Evolutionary conservation across 1,139 yeast species (phyloP).

Genomic region (Debaryomyces nepalensis): DNA sequence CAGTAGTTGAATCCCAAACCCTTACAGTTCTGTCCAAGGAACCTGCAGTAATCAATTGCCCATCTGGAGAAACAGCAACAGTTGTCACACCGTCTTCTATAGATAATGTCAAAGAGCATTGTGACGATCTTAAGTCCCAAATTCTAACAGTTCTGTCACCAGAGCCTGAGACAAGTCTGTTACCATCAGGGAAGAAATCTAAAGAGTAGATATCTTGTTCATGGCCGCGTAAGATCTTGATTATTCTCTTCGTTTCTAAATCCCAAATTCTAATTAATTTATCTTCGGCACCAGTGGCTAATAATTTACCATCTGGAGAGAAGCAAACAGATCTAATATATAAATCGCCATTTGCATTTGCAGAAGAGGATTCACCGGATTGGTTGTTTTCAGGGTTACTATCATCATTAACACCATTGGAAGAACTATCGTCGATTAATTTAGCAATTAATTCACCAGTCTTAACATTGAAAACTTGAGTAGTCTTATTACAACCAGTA

Average conservation of each 20-base stretch:
- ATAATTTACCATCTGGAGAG: constrained; percentile 92
- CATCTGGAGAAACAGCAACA: constrained; percentile 96
- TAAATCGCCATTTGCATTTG: constrained; percentile 72
- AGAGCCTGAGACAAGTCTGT: constrained; percentile 91
- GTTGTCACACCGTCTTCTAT: constrained; percentile 99
- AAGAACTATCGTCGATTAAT: constrained; percentile 77
- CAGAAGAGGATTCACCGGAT: constrained; percentile 28
- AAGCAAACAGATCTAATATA: constrained; percentile 95
- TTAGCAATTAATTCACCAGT: constrained; percentile 90
- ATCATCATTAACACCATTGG: constrained; percentile 38
- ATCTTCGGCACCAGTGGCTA: constrained; percentile 99
- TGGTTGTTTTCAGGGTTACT: constrained; percentile 27
- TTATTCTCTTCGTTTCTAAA: constrained; percentile 81
- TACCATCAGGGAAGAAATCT: constrained; percentile 95
- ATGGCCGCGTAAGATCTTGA: constrained; percentile 89
- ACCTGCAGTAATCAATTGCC: constrained; percentile 93
- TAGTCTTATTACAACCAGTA: constrained; percentile 95
- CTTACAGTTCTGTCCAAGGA: constrained; percentile 94
- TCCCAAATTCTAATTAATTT: constrained; percentile 97
- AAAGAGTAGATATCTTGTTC: constrained; percentile 97
- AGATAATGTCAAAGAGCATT: constrained; percentile 84
- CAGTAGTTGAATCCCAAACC: constrained; percentile 96
- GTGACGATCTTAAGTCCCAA: constrained; percentile 94
- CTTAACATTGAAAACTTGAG: constrained; percentile 91
- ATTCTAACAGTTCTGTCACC: constrained; percentile 97